phyloP scores from a whole-genome alignment of 2,329 filamentous ascomycete genomes.

The Xylariales sp. region DNA sequence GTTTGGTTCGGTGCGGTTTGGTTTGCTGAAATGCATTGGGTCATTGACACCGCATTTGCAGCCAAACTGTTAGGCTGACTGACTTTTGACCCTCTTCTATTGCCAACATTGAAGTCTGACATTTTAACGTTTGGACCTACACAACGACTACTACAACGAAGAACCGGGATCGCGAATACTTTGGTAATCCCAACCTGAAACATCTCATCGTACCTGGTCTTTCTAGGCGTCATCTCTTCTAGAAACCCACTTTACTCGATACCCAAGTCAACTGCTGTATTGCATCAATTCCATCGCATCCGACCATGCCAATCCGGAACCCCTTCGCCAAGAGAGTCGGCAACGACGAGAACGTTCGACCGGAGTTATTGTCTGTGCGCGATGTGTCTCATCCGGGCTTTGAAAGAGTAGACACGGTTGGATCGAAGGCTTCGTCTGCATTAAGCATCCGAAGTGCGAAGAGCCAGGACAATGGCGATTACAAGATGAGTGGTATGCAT shows the following conservation, averaged over 20 bases:
- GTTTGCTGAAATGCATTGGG: constrained; percentile 4
- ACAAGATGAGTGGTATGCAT: constrained; percentile 72
- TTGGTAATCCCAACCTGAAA: not conserved
- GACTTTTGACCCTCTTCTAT: too few species aligned
- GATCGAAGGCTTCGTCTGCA: constrained; percentile 57
- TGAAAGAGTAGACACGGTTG: constrained; percentile 58
- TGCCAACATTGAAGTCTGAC: too few species aligned
- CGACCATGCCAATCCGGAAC: constrained; percentile 66
- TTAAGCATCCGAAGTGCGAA: constrained; percentile 58
- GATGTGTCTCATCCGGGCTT: constrained; percentile 47
- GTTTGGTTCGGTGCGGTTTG: not conserved
- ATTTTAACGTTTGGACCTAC: too few species aligned
- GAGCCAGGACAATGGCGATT: constrained; percentile 64
- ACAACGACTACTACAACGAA: too few species aligned
- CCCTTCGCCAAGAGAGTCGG: constrained; percentile 61
- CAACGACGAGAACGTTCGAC: constrained; percentile 50
- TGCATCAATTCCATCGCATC: not conserved
- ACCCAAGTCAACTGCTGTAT: not conserved
- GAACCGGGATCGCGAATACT: too few species aligned
- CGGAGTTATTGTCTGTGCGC: constrained; percentile 29
- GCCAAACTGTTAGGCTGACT: too few species aligned
- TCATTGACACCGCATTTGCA: too few species aligned
- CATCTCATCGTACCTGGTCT: too few species aligned
- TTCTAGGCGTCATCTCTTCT: not conserved
- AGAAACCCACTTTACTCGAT: not conserved